Evolutionary conservation across 768 basidiomycete genomes (phyloP).

Genomic region (Auricularia heimuer): DNA sequence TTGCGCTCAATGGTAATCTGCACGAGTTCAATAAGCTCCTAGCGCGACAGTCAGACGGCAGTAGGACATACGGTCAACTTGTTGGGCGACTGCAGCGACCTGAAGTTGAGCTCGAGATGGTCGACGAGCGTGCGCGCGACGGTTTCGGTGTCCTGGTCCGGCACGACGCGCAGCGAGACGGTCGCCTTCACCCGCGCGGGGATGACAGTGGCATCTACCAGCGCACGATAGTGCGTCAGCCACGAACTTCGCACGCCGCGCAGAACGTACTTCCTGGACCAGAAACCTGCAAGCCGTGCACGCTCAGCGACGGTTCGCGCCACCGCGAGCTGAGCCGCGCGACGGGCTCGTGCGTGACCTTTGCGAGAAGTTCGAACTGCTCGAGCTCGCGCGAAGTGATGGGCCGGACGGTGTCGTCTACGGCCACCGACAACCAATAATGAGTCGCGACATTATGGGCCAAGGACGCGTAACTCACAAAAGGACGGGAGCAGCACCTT

Average conservation of each 20-base stretch:
- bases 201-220: slow-evolving; percentile 75
- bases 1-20: slow-evolving; percentile 73
- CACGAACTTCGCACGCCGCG: not conserved
- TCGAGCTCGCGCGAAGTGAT: slow-evolving; percentile 56
- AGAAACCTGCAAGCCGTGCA: slow-evolving; percentile 76
- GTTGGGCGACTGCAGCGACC: slow-evolving; percentile 56
- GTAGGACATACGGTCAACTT: slow-evolving; percentile 46
- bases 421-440: not conserved
- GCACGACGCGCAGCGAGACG: slow-evolving; percentile 86
- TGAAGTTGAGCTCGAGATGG: slow-evolving; percentile 52
- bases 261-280: slow-evolving; percentile 59
- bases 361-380: slow-evolving; percentile 59
- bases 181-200: slow-evolving; percentile 76
- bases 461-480: slow-evolving; percentile 43
- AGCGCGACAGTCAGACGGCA: not conserved
- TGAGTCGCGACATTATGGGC: not conserved
- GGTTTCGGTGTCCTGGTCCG: slow-evolving; percentile 74
- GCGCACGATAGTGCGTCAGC: not conserved
- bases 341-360: slow-evolving; percentile 57
- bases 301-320: slow-evolving; percentile 83
- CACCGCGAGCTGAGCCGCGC: slow-evolving; percentile 67
- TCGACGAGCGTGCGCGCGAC: slow-evolving; percentile 53
- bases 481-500: slow-evolving; percentile 69
- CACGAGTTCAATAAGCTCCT: not conserved
- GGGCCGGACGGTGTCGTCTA: slow-evolving; percentile 70